Percentiles rank a stretch among this genome's conserved stretches.
These are phyloP conservation scores for Hydnomerulius pinastri DNA, from an alignment of 768 basidiomycete species.

Conservation along the genomic window DNA sequence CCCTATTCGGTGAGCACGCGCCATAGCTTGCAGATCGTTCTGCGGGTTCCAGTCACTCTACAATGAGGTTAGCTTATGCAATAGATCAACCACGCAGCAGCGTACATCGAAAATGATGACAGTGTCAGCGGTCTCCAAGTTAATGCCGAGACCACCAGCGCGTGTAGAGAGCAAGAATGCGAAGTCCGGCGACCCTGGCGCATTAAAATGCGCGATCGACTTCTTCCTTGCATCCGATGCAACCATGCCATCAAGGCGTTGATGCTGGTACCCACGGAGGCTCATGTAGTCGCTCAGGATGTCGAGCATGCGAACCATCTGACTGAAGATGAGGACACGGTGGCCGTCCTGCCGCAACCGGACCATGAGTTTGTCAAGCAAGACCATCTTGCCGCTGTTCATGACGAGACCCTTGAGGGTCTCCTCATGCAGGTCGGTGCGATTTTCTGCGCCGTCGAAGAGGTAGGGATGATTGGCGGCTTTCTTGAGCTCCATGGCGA, in stretches of 20 bases:
- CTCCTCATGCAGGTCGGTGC: slow-evolving; percentile 68
- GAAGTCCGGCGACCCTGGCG: slow-evolving; percentile 91
- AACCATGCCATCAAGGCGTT: slow-evolving; percentile 95
- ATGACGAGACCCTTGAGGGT: slow-evolving; percentile 94
- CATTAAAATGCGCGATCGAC: slow-evolving; percentile 96
- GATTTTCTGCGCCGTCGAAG: slow-evolving; percentile 91
- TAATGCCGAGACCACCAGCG: slow-evolving; percentile 97
- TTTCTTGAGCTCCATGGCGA: slow-evolving; percentile 99
- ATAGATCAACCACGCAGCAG: slow-evolving; percentile 11
- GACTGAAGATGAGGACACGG: slow-evolving; percentile 97
- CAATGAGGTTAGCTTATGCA: slow-evolving; percentile 13
- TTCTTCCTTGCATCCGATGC: slow-evolving; percentile 91
- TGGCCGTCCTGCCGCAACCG: slow-evolving; percentile 91
- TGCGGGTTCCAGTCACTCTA: slow-evolving; percentile 99
- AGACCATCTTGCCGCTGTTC: slow-evolving; percentile 98
- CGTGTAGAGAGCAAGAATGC: slow-evolving; percentile 96
- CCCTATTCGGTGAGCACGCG: slow-evolving; percentile 97
- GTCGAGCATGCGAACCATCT: slow-evolving; percentile 99
- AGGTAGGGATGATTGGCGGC: slow-evolving; percentile 97
- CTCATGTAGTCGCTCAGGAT: slow-evolving; percentile 97
- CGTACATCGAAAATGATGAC: slow-evolving; percentile 98
- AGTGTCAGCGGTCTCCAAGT: slow-evolving; percentile 97
- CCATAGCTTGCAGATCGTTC: slow-evolving; percentile 99
- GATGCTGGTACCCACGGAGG: slow-evolving; percentile 86
- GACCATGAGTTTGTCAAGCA: slow-evolving; percentile 94